Evolutionary conservation across 164 flowering plant genomes (phyloP).

Genomic region (Akebia trifoliata): DNA sequence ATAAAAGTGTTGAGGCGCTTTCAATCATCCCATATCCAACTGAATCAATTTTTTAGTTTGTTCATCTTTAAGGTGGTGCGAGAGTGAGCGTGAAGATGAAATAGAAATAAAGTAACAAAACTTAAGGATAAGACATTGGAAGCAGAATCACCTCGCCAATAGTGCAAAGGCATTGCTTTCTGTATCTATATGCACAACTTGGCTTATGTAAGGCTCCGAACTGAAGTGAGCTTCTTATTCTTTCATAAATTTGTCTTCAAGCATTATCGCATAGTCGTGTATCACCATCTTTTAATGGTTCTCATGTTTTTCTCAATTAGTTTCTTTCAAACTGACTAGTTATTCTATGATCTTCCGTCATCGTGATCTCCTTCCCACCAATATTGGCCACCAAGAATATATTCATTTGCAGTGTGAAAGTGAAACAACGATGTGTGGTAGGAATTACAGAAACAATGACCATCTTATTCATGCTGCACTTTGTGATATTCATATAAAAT

Average conservation of each 20-base stretch:
- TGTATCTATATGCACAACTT: slow-evolving; percentile 53
- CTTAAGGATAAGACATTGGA: background rate
- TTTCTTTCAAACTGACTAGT: slow-evolving; percentile 66
- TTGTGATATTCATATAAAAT: no score
- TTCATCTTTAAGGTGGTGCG: no score
- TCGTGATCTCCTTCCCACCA: slow-evolving; percentile 60
- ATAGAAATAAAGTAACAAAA: background rate
- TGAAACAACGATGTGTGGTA: background rate
- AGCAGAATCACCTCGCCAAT: slow-evolving; percentile 63
- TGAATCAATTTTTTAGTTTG: no score
- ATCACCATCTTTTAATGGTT: slow-evolving; percentile 79
- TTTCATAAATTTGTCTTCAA: slow-evolving; percentile 92
- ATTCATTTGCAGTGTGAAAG: background rate
- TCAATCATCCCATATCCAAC: no score
- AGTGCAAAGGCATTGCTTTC: slow-evolving; percentile 66
- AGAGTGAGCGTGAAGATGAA: background rate
- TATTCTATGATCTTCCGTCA: slow-evolving; percentile 92
- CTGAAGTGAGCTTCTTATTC: slow-evolving; percentile 87
- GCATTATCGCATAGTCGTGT: slow-evolving; percentile 90
- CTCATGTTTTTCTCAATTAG: slow-evolving; percentile 57
- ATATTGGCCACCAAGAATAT: no score
- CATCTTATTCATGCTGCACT: no score
- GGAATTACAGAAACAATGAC: background rate
- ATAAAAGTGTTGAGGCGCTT: no score
- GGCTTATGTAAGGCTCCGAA: slow-evolving; percentile 83